phyloP scores from a whole-genome alignment of 192 early-diverging fungal species.

The Backusella liffmaniae region DNA sequence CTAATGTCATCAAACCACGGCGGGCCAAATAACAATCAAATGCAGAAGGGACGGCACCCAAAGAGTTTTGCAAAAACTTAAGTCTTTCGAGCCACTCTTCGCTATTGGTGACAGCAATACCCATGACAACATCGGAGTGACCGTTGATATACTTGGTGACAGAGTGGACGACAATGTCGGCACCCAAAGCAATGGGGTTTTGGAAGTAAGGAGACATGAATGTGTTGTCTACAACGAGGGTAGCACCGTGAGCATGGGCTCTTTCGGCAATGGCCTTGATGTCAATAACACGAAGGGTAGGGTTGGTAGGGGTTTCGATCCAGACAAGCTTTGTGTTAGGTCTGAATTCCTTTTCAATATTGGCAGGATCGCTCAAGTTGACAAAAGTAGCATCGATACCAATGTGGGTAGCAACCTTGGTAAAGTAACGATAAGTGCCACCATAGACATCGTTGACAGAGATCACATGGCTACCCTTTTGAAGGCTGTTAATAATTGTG shows the following conservation, averaged over 20 bases:
- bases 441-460: slow-evolving; percentile 91
- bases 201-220: slow-evolving; percentile 89
- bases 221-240: slow-evolving; percentile 84
- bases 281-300: slow-evolving; percentile 80
- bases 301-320: slow-evolving; percentile 90
- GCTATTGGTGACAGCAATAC: slow-evolving; percentile 82
- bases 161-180: slow-evolving; percentile 97
- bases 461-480: slow-evolving; percentile 71
- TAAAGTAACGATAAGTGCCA: slow-evolving; percentile 87
- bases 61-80: slow-evolving; percentile 95
- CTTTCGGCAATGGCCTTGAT: slow-evolving; percentile 66
- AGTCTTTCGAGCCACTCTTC: slow-evolving; percentile 73
- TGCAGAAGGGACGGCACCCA: slow-evolving; percentile 92
- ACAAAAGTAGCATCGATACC: slow-evolving; percentile 78
- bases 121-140: slow-evolving; percentile 98
- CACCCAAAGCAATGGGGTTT: slow-evolving; percentile 86
- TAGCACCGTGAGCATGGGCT: slow-evolving; percentile 61
- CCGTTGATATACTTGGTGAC: slow-evolving; percentile 99
- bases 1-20: slow-evolving; percentile 94
- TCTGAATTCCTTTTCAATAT: slow-evolving; percentile 60
- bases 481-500: slow-evolving; percentile 70
- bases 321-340: slow-evolving; percentile 81
- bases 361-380: slow-evolving; percentile 65
- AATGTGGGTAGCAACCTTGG: slow-evolving; percentile 71
- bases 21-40: slow-evolving; percentile 97